Evolutionary conservation across 2,329 filamentous ascomycete genomes (phyloP), one percentile per base, ranked within the genome.

Genomic region (Monosporascus sp.): DNA sequence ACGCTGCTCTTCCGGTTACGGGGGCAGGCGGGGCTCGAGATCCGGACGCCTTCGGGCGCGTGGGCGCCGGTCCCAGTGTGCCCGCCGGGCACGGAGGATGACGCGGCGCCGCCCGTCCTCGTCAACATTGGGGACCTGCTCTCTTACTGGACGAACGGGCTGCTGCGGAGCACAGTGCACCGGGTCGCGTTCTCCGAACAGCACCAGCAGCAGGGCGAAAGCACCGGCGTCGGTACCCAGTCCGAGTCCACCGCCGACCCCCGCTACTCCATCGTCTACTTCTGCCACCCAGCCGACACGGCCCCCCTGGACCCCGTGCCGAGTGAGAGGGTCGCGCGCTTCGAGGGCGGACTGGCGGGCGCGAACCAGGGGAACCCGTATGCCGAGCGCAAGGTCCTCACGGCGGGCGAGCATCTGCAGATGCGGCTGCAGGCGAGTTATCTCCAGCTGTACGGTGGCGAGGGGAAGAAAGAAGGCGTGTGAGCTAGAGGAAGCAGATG

Each of bases 141-240:
- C 56, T 87, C 84, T 37, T 94, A 95, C 69, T 97, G 93, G 93
- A 97, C 94, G 1, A 87, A 88, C 59, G 91, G 92, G 0, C 72
- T 97, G 47, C 78, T 97, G 58, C 88, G 91, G 62, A 91, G 87
- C 61, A 97, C 93, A 0, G 84, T 97, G 6, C 94, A 97, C 67
- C 78, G 93, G 11, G 94, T 97, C 31, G 84, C 93, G 0, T 94
- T 96, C 59, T 72, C 77, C 58, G 14, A 78, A 79, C 2, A 63
- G 38, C 26, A 17, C 37, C 26, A 72, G 72, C 1, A 73, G 69
- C 31, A 56, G 63, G 24, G 31, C 54, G 8, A 65, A 73, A 1
- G 56, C 9, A 14, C 31, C 9, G 31, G 11, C 31, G 31, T 9
- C 31, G 31, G 31, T 11, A 5, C 31, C 11, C 9, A 67, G 2